Evolutionary conservation across 805 yeast species (phyloP).

Genomic region (Candida awuae): DNA sequence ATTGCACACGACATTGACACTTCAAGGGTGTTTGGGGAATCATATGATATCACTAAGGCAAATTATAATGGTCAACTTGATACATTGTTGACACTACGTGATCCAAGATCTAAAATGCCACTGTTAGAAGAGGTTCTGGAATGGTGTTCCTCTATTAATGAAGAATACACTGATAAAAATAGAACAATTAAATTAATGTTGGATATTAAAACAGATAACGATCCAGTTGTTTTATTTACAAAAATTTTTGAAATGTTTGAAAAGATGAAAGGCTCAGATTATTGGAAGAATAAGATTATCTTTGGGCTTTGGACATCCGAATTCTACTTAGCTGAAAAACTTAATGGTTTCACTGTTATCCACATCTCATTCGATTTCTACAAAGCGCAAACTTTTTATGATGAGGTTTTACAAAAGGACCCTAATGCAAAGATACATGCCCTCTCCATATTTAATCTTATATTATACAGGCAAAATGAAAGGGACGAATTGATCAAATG

Average conservation of each 20-base stretch:
- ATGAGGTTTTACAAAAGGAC: slow-evolving; percentile 12
- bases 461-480: slow-evolving; percentile 18
- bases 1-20: slow-evolving; percentile 31
- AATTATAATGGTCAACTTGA: slow-evolving; percentile 23
- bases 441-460: slow-evolving; percentile 19
- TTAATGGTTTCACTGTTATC: slow-evolving; percentile 22
- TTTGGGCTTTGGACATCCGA: slow-evolving; percentile 32
- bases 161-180: slow-evolving; percentile 34
- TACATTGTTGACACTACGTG: slow-evolving; percentile 22
- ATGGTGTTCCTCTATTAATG: slow-evolving; percentile 27
- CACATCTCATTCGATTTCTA: slow-evolving; percentile 26
- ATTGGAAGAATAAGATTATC: slow-evolving; percentile 29
- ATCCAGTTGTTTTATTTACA: slow-evolving; percentile 22
- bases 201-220: slow-evolving; percentile 29
- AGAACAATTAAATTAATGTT: slow-evolving; percentile 34
- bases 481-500: slow-evolving; percentile 14
- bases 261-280: slow-evolving; percentile 17
- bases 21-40: slow-evolving; percentile 27
- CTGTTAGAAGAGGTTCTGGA: slow-evolving; percentile 24
- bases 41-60: slow-evolving; percentile 21
- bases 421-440: slow-evolving; percentile 17
- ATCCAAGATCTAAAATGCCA: slow-evolving; percentile 30
- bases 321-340: slow-evolving; percentile 22
- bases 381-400: slow-evolving; percentile 18
- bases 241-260: slow-evolving; percentile 21